Conservation (phyloP, 2,329 filamentous ascomycete genomes). For the Diaporthe aspalathi region DNA sequence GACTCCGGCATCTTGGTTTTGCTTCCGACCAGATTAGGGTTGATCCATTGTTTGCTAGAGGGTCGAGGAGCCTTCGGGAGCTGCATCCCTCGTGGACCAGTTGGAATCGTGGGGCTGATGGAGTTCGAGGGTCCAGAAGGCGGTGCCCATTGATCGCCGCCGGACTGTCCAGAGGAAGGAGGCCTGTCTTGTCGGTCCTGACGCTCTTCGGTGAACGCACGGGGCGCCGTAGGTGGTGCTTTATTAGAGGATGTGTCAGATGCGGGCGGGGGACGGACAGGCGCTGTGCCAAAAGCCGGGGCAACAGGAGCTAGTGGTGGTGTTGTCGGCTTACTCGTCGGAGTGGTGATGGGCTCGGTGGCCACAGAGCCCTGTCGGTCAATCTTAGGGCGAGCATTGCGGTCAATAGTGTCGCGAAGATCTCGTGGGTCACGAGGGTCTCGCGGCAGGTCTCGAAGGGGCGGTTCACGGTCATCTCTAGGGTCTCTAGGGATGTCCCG, state of each 20-base stretch:
- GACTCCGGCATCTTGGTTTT: conserved; percentile 58
- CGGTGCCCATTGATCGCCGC: conserved; percentile 51
- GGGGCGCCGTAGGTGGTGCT: conserved; percentile 64
- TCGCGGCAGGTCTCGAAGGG: conserved; percentile 56
- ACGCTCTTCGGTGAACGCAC: conserved; percentile 63
- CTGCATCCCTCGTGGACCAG: conserved; percentile 65
- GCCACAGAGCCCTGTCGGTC: conserved; percentile 60
- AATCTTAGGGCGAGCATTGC: conserved; percentile 59
- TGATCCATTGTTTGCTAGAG: conserved; percentile 71
- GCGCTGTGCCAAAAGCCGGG: conserved; percentile 68
- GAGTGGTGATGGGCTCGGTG: conserved; percentile 56
- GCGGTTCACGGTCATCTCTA: conserved; percentile 63
- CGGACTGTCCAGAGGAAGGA: conserved; percentile 54
- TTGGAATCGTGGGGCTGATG: conserved; percentile 62
- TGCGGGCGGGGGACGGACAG: conserved; percentile 56
- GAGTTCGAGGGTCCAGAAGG: conserved; percentile 58
- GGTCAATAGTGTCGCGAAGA: conserved; percentile 54
- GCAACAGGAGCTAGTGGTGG: conserved; percentile 69
- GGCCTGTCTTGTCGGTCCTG: conserved; percentile 65
- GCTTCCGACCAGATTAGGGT: conserved; percentile 59
- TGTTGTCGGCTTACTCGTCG: conserved; percentile 63
- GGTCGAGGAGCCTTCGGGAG: conserved; percentile 56
- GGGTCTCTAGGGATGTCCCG: conserved; percentile 55
- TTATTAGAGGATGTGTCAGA: conserved; percentile 54
- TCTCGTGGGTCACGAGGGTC: conserved; percentile 63